phyloP scores from a whole-genome alignment of 331 rosid genomes.

The Quercus phellos region DNA sequence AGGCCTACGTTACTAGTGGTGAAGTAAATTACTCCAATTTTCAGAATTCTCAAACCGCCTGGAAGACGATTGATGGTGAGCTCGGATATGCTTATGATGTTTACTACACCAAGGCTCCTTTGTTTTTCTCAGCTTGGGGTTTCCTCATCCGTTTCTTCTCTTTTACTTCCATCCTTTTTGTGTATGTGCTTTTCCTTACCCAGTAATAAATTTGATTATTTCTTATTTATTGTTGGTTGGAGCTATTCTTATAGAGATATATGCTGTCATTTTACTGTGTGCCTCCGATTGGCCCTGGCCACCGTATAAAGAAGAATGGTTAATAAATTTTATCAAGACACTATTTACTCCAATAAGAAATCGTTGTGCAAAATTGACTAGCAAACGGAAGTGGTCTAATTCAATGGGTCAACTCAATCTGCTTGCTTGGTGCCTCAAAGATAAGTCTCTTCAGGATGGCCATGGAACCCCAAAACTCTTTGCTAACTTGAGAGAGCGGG shows the following conservation, averaged over 20 bases:
- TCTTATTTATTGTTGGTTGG: neutral
- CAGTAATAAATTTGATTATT: neutral
- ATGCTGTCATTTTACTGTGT: neutral
- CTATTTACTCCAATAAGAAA: too few species aligned
- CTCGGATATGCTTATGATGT: neutral
- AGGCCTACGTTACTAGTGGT: rapidly evolving
- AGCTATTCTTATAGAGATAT: neutral
- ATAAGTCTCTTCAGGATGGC: too few species aligned
- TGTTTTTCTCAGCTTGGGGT: neutral
- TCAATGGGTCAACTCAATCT: neutral
- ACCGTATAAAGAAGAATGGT: too few species aligned
- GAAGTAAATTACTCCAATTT: too few species aligned
- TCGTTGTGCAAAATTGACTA: too few species aligned
- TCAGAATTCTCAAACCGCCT: neutral
- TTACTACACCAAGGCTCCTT: slow-evolving; percentile 5
- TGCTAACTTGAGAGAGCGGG: too few species aligned
- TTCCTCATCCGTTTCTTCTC: neutral
- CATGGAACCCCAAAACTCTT: too few species aligned
- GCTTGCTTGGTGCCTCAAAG: neutral
- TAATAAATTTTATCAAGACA: too few species aligned
- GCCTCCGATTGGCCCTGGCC: neutral
- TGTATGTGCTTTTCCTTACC: neutral
- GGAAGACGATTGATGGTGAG: too few species aligned
- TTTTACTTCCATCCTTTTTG: too few species aligned
- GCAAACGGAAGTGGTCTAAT: too few species aligned